phyloP scores from a whole-genome alignment of 2,329 filamentous ascomycete species.

The Penicillium sp. region DNA sequence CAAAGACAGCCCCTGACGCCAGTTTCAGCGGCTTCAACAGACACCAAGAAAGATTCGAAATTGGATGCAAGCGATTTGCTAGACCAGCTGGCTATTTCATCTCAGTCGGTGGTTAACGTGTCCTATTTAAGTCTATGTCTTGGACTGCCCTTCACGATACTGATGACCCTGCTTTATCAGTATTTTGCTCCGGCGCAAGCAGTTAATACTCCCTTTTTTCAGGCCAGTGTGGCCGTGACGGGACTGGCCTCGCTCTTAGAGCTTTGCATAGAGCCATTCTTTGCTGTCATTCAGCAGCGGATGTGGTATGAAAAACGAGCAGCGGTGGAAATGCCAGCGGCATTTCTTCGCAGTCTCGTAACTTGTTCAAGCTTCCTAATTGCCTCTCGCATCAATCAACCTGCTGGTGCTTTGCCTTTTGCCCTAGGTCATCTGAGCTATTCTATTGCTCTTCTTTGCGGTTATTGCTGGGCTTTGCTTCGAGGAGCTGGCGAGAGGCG shows the following conservation, averaged over 20 bases:
- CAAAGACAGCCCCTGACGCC: conserved; percentile 69
- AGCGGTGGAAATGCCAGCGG: conserved; percentile 79
- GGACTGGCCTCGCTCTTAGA: conserved; percentile 68
- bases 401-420: conserved; percentile 82
- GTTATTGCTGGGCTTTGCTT: conserved; percentile 70
- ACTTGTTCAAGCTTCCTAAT: conserved; percentile 73
- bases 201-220: conserved; percentile 65
- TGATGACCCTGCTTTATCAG: conserved; percentile 71
- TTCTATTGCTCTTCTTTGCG: conserved; percentile 66
- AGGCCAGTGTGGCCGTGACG: conserved; percentile 58
- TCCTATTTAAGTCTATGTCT: conserved; percentile 77
- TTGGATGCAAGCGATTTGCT: conserved; percentile 4
- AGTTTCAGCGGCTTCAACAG: conserved; percentile 11
- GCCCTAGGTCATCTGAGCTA: conserved; percentile 84
- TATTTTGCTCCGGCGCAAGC: conserved; percentile 56
- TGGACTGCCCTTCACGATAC: conserved; percentile 65
- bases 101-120: conserved; percentile 83
- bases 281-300: conserved; percentile 81
- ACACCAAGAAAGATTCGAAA: conserved; percentile 22
- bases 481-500: conserved; percentile 58
- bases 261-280: conserved; percentile 82
- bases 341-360: conserved; percentile 72
- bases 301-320: conserved; percentile 81
- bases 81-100: conserved; percentile 35
- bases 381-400: conserved; percentile 56